Percentiles rank a stretch among this genome's conserved stretches.
Evolutionary conservation across 805 yeast genomes (phyloP).

Genomic region (Lachancea nothofagi): DNA sequence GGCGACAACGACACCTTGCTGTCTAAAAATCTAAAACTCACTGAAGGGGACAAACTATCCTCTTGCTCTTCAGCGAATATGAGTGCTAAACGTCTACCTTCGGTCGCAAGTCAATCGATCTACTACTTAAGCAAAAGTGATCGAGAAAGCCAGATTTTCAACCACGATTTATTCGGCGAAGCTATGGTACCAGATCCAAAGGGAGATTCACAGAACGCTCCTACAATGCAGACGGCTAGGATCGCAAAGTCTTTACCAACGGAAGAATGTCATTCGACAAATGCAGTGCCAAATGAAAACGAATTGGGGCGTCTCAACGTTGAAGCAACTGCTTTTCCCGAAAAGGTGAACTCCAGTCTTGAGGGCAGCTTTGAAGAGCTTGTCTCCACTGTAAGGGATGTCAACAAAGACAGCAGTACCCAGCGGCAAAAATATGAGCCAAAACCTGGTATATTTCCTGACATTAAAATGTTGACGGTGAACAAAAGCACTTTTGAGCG

Average conservation of each 20-base stretch:
- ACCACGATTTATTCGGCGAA: slow-evolving; percentile 30
- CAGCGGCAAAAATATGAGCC: neutral
- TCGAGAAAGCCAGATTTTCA: slow-evolving; percentile 24
- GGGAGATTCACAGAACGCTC: too few species aligned
- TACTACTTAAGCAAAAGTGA: neutral
- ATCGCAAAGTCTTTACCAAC: neutral
- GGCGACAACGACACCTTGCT: too few species aligned
- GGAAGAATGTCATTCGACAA: too few species aligned
- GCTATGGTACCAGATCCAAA: slow-evolving; percentile 11
- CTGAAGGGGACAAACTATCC: too few species aligned
- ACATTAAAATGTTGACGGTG: neutral
- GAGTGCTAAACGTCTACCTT: neutral
- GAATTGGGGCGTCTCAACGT: too few species aligned
- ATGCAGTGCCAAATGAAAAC: too few species aligned
- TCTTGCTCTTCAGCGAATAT: neutral
- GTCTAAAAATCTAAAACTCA: too few species aligned
- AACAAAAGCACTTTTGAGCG: slow-evolving; percentile 7
- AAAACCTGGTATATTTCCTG: slow-evolving; percentile 1
- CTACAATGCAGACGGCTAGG: slow-evolving; percentile 1
- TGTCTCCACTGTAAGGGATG: too few species aligned
- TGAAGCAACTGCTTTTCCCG: too few species aligned
- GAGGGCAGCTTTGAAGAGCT: too few species aligned
- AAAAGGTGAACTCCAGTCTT: too few species aligned
- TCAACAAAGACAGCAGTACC: too few species aligned
- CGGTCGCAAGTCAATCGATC: neutral